Evolutionary conservation across 768 basidiomycete genomes (phyloP).

Genomic region (Lentinula boryana): DNA sequence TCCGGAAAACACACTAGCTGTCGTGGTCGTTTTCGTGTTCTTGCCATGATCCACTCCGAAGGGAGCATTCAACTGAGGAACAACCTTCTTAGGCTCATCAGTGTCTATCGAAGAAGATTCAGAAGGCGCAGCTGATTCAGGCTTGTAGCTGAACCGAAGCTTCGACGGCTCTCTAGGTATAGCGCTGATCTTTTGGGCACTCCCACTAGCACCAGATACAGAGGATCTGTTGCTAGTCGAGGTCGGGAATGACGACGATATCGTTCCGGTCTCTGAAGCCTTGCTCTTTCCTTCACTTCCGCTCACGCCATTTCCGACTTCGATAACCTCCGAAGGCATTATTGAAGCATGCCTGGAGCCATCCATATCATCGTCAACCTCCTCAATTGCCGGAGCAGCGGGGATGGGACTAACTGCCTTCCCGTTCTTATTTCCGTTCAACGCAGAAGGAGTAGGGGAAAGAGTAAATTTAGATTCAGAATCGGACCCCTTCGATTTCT

Average conservation of each 20-base stretch:
- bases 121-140: conserved; percentile 26
- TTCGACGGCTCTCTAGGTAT: conserved; percentile 77
- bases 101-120: not conserved
- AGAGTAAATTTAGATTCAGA: not conserved
- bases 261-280: conserved; percentile 14
- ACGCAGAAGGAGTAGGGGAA: not conserved
- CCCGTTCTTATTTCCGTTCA: conserved; percentile 1
- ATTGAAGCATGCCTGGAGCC: not conserved
- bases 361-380: conserved; percentile 23
- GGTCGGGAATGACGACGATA: not conserved
- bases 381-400: conserved; percentile 18
- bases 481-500: conserved; percentile 29
- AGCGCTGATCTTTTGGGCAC: conserved; percentile 38
- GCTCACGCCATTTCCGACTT: conserved; percentile 8
- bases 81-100: not conserved
- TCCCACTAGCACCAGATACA: conserved; percentile 15
- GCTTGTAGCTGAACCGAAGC: conserved; percentile 64
- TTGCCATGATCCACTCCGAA: not conserved
- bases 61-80: too few species aligned
- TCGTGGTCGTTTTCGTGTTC: not conserved
- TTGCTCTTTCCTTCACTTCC: not conserved
- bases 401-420: conserved; percentile 4
- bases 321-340: conserved; percentile 25
- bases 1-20: conserved; percentile 12
- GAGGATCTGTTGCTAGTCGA: conserved; percentile 4